phyloP scores from a whole-genome alignment of 2,329 filamentous ascomycete species.

The Rutstroemia sp. region DNA sequence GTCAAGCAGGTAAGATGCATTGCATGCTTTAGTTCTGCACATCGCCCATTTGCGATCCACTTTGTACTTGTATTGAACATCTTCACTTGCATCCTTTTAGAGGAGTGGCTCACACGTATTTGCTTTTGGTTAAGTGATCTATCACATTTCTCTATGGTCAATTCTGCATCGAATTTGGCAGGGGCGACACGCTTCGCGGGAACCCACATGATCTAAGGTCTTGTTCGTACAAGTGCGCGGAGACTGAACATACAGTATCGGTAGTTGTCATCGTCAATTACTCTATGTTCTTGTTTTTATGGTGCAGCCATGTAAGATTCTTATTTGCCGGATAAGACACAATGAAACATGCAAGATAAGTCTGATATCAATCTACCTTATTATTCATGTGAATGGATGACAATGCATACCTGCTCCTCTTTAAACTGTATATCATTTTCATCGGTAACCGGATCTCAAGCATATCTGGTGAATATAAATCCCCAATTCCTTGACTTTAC shows the following conservation, averaged over 20 bases:
- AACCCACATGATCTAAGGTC: conserved; percentile 4
- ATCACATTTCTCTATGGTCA: neutral
- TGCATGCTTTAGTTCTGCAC: neutral
- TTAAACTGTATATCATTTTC: no score
- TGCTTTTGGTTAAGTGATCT: neutral
- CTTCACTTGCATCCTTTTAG: neutral
- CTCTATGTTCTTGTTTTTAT: no score
- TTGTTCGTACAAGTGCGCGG: conserved; percentile 1
- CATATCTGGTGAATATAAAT: neutral
- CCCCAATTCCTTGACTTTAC: neutral
- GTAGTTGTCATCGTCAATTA: no score
- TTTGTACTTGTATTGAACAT: neutral
- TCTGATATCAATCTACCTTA: no score
- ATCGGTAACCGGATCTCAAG: no score
- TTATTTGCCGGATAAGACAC: no score
- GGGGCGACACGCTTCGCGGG: conserved; percentile 5
- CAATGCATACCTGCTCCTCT: no score
- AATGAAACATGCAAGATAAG: no score
- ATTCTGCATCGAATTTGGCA: neutral
- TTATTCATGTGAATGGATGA: no score
- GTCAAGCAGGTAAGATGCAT: neutral
- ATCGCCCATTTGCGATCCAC: no score
- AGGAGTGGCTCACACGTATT: neutral
- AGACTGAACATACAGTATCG: neutral
- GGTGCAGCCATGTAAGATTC: no score